Conservation (phyloP, 495 filamentous ascomycete genomes). For the Viridothelium virens region DNA sequence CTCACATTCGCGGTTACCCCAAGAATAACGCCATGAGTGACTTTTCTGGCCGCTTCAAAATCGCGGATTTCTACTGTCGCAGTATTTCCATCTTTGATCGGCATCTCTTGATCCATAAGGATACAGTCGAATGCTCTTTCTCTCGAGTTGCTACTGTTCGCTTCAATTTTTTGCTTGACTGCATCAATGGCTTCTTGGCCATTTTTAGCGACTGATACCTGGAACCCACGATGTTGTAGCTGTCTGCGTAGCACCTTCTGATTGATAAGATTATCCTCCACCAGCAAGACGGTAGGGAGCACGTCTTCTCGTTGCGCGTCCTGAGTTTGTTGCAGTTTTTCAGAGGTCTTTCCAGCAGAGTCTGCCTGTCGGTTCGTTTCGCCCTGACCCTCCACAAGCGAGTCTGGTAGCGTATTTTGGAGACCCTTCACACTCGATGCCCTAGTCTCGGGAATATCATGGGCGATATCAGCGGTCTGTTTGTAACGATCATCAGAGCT, state of each 20-base stretch:
- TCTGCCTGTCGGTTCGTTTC: not conserved
- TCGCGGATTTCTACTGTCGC: slow-evolving; percentile 25
- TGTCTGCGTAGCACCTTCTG: slow-evolving; percentile 31
- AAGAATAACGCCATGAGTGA: slow-evolving; percentile 24
- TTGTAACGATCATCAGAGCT: not conserved
- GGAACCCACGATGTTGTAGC: slow-evolving; percentile 24
- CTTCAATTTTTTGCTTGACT: slow-evolving; percentile 19
- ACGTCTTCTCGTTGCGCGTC: not conserved
- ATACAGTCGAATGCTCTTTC: slow-evolving; percentile 22
- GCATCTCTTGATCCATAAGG: slow-evolving; percentile 37
- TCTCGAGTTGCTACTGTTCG: not conserved
- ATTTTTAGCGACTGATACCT: slow-evolving; percentile 31
- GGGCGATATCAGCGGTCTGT: not conserved
- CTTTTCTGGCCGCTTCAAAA: slow-evolving; percentile 17
- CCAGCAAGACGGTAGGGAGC: slow-evolving; percentile 21
- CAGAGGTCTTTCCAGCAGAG: not conserved
- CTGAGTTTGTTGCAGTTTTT: slow-evolving; percentile 2
- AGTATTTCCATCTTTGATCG: slow-evolving; percentile 31
- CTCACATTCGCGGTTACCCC: slow-evolving; percentile 33
- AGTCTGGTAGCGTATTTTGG: not conserved
- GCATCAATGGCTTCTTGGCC: slow-evolving; percentile 30
- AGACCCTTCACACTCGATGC: not conserved
- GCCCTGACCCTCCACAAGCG: not conserved
- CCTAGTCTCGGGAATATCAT: not conserved
- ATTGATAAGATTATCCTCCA: slow-evolving; percentile 36